phyloP scores from a whole-genome alignment of 345 rosid species.

The Aegle marmelos region DNA sequence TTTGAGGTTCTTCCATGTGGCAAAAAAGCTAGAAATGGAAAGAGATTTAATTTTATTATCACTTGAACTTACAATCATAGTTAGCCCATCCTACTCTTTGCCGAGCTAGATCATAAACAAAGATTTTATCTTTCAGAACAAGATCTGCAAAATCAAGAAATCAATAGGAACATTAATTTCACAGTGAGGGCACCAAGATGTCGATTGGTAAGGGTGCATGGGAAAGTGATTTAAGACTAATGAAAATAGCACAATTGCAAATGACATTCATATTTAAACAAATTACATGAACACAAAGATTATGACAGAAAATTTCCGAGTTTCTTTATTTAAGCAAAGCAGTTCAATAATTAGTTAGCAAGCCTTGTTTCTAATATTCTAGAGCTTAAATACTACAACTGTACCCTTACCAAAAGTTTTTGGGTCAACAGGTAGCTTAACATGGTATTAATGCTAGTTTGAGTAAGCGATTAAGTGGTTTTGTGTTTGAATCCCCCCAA shows the following conservation, averaged over 20 bases:
- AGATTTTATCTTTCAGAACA: slow-evolving; percentile 83
- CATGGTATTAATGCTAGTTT: neutral
- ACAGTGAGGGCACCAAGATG: neutral
- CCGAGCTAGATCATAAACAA: slow-evolving; percentile 82
- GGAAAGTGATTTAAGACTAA: neutral
- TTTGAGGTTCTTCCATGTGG: neutral
- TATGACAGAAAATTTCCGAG: neutral
- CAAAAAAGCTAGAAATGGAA: neutral
- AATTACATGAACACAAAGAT: neutral
- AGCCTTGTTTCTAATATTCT: neutral
- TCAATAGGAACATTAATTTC: neutral
- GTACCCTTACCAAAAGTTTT: neutral
- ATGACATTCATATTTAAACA: neutral
- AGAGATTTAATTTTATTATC: neutral
- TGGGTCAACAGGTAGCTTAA: neutral
- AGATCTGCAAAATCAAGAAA: slow-evolving; percentile 61
- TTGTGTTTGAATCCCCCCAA: neutral
- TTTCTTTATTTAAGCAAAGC: neutral
- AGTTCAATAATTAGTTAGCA: neutral
- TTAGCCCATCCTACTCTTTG: slow-evolving; percentile 90
- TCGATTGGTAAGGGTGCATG: neutral
- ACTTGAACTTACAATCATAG: slow-evolving; percentile 80
- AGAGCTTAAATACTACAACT: neutral
- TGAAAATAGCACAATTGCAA: neutral
- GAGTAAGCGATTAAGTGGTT: neutral